Evolutionary conservation across 805 yeast species (phyloP).

Genomic region (Zygoascus ofunaensis): DNA sequence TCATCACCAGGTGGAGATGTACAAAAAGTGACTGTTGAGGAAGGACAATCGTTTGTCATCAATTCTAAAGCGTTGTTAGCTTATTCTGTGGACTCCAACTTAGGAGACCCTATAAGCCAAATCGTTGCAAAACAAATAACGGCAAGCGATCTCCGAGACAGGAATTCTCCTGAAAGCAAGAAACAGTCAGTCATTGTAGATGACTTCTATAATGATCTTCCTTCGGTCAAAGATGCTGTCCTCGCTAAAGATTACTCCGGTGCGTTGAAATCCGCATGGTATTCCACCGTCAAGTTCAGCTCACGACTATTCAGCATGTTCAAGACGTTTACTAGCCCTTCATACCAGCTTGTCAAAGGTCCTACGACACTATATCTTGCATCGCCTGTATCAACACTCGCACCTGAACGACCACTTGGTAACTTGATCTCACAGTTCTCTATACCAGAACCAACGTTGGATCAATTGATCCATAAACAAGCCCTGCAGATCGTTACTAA

Average conservation of each 20-base stretch:
- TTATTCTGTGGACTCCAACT: conserved; percentile 21
- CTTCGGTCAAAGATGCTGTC: background rate
- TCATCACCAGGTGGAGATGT: conserved; percentile 29
- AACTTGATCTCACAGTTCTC: background rate
- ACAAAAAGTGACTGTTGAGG: conserved; percentile 30
- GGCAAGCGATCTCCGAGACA: background rate
- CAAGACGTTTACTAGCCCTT: background rate
- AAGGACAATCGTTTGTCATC: conserved; percentile 34
- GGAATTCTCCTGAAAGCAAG: background rate
- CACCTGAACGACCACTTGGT: background rate
- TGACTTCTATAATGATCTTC: background rate
- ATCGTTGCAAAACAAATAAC: background rate
- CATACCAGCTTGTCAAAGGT: conserved; percentile 11
- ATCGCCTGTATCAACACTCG: conserved; percentile 2
- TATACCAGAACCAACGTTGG: background rate
- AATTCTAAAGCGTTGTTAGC: conserved; percentile 37
- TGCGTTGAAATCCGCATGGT: background rate
- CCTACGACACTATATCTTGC: conserved; percentile 15
- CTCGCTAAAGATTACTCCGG: background rate
- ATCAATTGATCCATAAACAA: background rate
- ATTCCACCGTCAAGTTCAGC: background rate
- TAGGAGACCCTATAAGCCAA: conserved; percentile 1
- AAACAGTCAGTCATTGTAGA: background rate
- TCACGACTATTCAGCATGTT: background rate
- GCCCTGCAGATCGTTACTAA: conserved; percentile 5